Base-by-base conservation (phyloP, 257 asterid genomes). In the Rehmannia glutinosa region DNA sequence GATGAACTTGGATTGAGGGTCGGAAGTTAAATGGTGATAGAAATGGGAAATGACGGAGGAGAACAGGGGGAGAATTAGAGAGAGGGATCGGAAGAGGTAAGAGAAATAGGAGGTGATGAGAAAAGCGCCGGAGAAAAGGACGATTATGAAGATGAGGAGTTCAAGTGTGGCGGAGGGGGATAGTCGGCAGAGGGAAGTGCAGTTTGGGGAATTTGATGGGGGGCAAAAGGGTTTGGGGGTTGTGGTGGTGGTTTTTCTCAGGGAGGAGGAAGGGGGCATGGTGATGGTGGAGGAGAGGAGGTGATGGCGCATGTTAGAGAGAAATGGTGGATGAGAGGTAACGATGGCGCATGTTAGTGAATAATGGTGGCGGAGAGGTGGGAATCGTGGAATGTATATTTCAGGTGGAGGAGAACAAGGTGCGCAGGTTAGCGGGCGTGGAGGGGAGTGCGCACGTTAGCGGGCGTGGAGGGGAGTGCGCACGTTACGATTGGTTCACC, bases 161-260 rank as follows among this genome's bases (percentile, higher is more conserved):
- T 91, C 98, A 3, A 91, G 94, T 28, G 98, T 87, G 79, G 96
- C 90, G 71, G 86, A 84, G 39, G 96, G 89, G 28, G 89, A 79
- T 83, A 84, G 91, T 13, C 85, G 77, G 84, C 88, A 87, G 77
- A 75, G 86, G 70, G 75, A 58, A 2, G 80, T 79, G 81, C 78
- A 77, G 11, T 62, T 72, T n/a, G 78, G 70, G 71, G 69, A 66
- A 71, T 75, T 67, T 12, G 71, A 21, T n/a, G 46, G 68, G 55
- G 69, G 13, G 43, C 45, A 53, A 63, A 71, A n/a, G n/a, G n/a
- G n/a, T n/a, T n/a, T n/a, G n/a, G n/a, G n/a, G n/a, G n/a, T n/a
- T n/a, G n/a, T n/a, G n/a, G 61, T 15, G 63, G 70, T 5, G 69
- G 76, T 61, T 49, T 64, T 70, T 39, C 68, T 62, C 24, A 62